Base-by-base conservation (phyloP, 495 filamentous ascomycete genomes). In the Neurospora sp. region DNA sequence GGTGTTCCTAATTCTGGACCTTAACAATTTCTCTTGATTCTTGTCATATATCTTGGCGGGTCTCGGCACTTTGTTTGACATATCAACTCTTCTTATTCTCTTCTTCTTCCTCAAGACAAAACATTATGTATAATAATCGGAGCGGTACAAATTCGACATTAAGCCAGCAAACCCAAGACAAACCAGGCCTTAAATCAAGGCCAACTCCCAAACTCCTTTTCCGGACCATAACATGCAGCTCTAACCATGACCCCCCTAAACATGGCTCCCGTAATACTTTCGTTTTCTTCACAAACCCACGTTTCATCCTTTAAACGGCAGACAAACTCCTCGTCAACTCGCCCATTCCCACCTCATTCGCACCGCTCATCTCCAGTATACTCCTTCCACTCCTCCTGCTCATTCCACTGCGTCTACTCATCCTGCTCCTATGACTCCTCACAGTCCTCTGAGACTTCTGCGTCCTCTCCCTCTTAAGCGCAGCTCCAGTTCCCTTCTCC, bases 321-420 rank as follows among this genome's bases (percentile, higher is more conserved):
- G 76, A 74, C 23, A 78, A 66, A 46, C 75, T 76, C 42, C 71
- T 74, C 54, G 70, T 74, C 54, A 74, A 42, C 48, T 39, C 75
- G 6, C 46, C 18, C 10, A 27, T 69, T 1, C 39, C 73, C 12
- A 39, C 70, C 7, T 72, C 31, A 0, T 23, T 54, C 0, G 18
- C 54, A 8, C 54, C 54, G 54, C 54, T 66, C 54, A 66, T 66
- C 54, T 66, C 54, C 54, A 66, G 7, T 0, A 66, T 66, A 35
- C 54, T 66, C 54, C 54, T 66, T 14, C 54, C 23, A 14, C 54
- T 66, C 1, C 12, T 37, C 54, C 54, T 66, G 54, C 54, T 62
- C 54, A 62, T 62, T 1, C 54, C 27, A 8, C 54, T 62, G 12
- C 27, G 7, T 14, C 54, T 66, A 27, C 54, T 66, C 27, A 66